Base-by-base conservation (phyloP, 306 rosid species). In the Inga leiocalycina region DNA sequence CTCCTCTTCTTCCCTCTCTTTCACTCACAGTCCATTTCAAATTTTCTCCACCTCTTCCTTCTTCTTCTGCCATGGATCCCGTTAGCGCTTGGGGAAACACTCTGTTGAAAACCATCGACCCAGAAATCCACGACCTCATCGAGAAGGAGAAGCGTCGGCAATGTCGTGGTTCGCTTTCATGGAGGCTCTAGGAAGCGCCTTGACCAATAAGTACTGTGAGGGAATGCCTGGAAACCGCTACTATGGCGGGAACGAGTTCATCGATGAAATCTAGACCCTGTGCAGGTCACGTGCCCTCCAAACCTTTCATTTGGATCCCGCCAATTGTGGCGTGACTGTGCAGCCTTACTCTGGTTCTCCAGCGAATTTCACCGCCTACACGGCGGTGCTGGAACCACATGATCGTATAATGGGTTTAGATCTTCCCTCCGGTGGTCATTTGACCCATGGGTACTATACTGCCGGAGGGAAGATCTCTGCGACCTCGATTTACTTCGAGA, bases 301-400 rank as follows among this genome's bases (percentile, higher is more conserved):
- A 39, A 93, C 94, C 6, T 96, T 84, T 76, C 94, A 85, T 73
- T 78, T 89, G 22, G 94, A 93, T 73, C 77, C 95, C n/a, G 32
- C 88, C 84, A 24, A 75, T 0, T 96, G 99, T 98, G 99, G 99
- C 7, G 99, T 96, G 49, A 96, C 93, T 56, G 99, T 96, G 4
- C 99, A 96, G 80, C 99, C 99, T 0, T 96, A 96, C 71, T 96
- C 98, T 27, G 99, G 99, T 3, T 93, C 98, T 2, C 99, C 98
- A 0, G 99, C 99, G 1, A 96, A 96, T 79, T 96, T 96, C 84
- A 97, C 99, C 45, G 98, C 99, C 30, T 96, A 96, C 91, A 96
- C 99, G 2, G 98, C 98, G 2, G 92, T 96, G 8, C 93, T 96
- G 11, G 83, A 92, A 27, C 99, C 99, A 2, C 99, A 96, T 54